Conservation (phyloP, 495 filamentous ascomycete genomes). For the Parachaetomium inaequale region DNA sequence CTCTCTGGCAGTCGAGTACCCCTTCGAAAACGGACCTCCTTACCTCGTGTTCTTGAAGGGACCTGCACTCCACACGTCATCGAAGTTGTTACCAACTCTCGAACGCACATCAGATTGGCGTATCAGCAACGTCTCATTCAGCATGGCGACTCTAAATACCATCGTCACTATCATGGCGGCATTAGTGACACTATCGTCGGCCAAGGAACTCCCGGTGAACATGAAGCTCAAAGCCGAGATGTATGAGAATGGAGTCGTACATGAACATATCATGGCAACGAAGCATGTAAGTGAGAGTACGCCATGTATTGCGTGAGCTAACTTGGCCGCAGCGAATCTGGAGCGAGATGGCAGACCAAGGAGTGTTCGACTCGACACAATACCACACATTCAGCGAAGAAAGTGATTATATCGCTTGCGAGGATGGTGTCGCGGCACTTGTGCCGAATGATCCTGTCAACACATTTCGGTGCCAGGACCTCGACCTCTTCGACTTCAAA, state of each 20-base stretch:
- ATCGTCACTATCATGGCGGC: background rate
- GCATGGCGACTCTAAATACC: background rate
- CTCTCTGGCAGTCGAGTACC: background rate
- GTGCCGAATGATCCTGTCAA: background rate
- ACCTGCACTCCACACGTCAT: too few relatives aligned
- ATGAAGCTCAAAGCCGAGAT: background rate
- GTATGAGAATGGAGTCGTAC: background rate
- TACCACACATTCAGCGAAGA: background rate
- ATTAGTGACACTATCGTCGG: background rate
- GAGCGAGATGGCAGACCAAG: background rate
- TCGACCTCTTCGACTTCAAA: slow-evolving; percentile 54
- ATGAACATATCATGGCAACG: slow-evolving; percentile 5
- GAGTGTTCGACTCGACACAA: background rate
- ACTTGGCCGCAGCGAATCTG: background rate
- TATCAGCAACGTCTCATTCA: background rate
- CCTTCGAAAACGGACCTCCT: too few relatives aligned
- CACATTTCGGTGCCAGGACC: slow-evolving; percentile 3
- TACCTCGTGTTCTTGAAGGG: too few relatives aligned
- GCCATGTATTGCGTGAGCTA: background rate
- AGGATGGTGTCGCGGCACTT: background rate
- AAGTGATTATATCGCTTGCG: background rate
- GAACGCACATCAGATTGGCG: background rate
- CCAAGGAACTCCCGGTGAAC: background rate
- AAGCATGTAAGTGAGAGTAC: background rate
- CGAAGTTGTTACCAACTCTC: background rate